Base-by-base conservation (phyloP, 306 rosid genomes). In the Quercus parvula region DNA sequence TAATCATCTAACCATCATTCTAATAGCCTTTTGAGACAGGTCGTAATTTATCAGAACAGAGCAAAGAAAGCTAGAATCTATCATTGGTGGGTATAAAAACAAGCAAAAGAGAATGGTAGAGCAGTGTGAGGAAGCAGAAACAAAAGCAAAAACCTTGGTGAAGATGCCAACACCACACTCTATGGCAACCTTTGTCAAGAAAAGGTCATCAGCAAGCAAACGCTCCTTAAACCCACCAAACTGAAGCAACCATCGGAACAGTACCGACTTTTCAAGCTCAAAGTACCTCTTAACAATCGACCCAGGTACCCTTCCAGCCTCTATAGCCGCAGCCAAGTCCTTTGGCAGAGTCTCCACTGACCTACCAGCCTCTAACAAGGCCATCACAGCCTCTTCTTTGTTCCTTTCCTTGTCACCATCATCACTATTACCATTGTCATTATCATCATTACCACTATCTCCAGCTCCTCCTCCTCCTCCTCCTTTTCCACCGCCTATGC, bases 161-260 rank as follows among this genome's bases (percentile, higher is more conserved):
- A 94, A 91, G 73, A 94, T 86, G 11, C 97, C 94, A 77, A 94
- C 97, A 52, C 90, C 88, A 70, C 97, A 92, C 82, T 94, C 99
- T 22, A 92, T 92, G 27, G 84, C 91, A 84, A 94, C 95, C 83
- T 94, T 94, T 27, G 92, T 79, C 79, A 92, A 79, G 87, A 94
- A 94, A 90, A 94, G 78, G 70, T 94, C 97, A 85, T 92, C 99
- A 8, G 94, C 99, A 25, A 94, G 87, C 89, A 94, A 79, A 82
- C 99, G 85, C 82, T 94, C 99, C 87, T 89, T 91, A 75, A 94
- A 94, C 71, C 97, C 99, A 27, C 88, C 95, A 41, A 92, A 94
- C 15, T 82, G 75, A 54, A 94, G 82, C 87, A 94, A 52, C 97
- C 97, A 91, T 38, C 97, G 76, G 57, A 79, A 77, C 56, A 86